Evolutionary conservation across 768 basidiomycete genomes (phyloP), one percentile per base, ranked within the genome.

Genomic region (Suillus spraguei): DNA sequence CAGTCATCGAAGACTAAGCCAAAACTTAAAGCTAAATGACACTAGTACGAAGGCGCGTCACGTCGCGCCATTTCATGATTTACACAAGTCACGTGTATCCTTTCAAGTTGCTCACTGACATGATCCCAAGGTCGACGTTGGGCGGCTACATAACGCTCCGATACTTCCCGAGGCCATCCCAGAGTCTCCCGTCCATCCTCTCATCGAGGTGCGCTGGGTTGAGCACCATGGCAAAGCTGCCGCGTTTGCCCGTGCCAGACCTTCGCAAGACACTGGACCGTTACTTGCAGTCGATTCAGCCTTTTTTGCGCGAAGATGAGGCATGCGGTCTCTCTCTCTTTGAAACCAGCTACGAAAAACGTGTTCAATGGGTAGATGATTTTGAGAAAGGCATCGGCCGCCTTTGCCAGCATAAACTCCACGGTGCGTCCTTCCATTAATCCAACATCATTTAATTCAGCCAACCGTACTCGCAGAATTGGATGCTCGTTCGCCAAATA

Each of bases 171-270:
- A 41, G 24, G 22, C 36, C 10, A 24, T 17, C 16, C 22, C 36
- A 10, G 16, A 22, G 22, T 10, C 17, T 38, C 9, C 8, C n/a
- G 8, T 56, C 11, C 33, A 22, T n/a, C n/a, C 13, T 46, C 49
- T n/a, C 49, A 8, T 58, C 54, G 38, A 59, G 47, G 38, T 16
- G 28, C 8, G 55, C 35, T 20, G 13, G 58, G 63, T 17, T 46
- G 35, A 63, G 20, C 22, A 42, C 54, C 17, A 61, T 64, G 59
- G 33, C 59, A 35, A 63, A 63, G 28, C 72, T 92, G 39, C 89
- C 89, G 13, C 87, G 92, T 62, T 81, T 97, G 11, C 96, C 96
- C 1, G 85, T 97, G 4, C 95, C 95, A 20, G 83, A 88, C 63
- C 83, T 98, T 2, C 82, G 83, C 38, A 82, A 86, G 69, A 91